A percentile compares a stretch with the other conserved stretches of the same genome.
These are phyloP conservation scores for Paecilomyces sp. DNA, from an alignment of 2,329 filamentous ascomycete genomes.

Conservation along the genomic window DNA sequence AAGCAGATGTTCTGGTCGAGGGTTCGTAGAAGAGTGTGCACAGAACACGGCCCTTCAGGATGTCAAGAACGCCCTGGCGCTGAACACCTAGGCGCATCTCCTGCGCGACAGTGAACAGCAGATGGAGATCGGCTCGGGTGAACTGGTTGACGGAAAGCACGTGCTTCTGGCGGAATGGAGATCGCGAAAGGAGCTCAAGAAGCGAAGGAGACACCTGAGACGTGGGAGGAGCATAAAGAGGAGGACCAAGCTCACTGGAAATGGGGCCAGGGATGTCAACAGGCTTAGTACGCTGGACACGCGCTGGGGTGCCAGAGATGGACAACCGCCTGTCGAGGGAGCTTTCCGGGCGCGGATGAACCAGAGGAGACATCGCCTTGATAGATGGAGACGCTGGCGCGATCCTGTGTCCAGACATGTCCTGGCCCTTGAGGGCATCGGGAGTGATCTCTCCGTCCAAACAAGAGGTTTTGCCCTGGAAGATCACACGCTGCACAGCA, in stretches of 20 bases:
- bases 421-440: slow-evolving; percentile 56
- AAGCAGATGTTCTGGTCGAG: slow-evolving; percentile 88
- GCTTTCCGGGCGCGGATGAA: slow-evolving; percentile 28
- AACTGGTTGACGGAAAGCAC: slow-evolving; percentile 91
- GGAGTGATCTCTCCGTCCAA: slow-evolving; percentile 60
- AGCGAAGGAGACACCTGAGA: slow-evolving; percentile 54
- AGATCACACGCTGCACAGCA: slow-evolving; percentile 66
- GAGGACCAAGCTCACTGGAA: slow-evolving; percentile 30
- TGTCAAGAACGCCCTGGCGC: slow-evolving; percentile 78
- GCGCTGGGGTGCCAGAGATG: slow-evolving; percentile 29
- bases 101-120: slow-evolving; percentile 92
- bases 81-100: slow-evolving; percentile 97
- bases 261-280: slow-evolving; percentile 14
- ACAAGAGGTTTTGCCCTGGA: slow-evolving; percentile 67
- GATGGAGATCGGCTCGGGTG: slow-evolving; percentile 75
- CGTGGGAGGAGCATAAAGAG: slow-evolving; percentile 34
- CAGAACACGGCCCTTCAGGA: slow-evolving; percentile 78
- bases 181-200: slow-evolving; percentile 66
- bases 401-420: slow-evolving; percentile 64
- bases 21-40: slow-evolving; percentile 97
- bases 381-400: slow-evolving; percentile 49
- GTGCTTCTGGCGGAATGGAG: slow-evolving; percentile 82
- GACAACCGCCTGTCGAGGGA: slow-evolving; percentile 31
- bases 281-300: slow-evolving; percentile 20
- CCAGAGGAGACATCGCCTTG: slow-evolving; percentile 41